phyloP scores from a whole-genome alignment of 2,329 filamentous ascomycete genomes.

The Didymella lethalis region DNA sequence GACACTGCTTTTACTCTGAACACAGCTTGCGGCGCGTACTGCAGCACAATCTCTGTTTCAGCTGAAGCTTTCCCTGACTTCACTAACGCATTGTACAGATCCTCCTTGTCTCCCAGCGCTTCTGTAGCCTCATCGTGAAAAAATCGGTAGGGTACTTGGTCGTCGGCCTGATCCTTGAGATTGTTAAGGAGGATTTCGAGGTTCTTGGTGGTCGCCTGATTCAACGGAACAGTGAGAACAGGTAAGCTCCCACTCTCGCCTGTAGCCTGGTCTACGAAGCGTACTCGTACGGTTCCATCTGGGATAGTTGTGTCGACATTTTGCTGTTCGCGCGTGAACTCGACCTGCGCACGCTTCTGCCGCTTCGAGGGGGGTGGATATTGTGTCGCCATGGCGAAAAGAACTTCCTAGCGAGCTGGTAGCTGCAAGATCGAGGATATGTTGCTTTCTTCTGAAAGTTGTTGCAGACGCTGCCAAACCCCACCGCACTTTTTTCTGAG shows the following conservation, averaged over 20 bases:
- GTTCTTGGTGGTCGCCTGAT: constrained; percentile 87
- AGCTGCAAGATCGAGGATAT: not conserved
- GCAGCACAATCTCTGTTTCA: constrained; percentile 68
- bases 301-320: constrained; percentile 72
- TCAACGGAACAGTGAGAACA: constrained; percentile 76
- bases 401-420: not conserved
- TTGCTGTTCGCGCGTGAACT: constrained; percentile 76
- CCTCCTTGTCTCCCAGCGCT: constrained; percentile 56
- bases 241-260: constrained; percentile 72
- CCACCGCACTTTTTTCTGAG: constrained; percentile 25
- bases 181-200: constrained; percentile 87
- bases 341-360: constrained; percentile 77
- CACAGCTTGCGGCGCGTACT: constrained; percentile 83
- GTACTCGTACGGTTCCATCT: constrained; percentile 80
- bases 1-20: constrained; percentile 94
- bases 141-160: constrained; percentile 72
- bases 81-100: constrained; percentile 53
- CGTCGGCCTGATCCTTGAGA: constrained; percentile 71
- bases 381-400: constrained; percentile 74
- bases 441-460: constrained; percentile 4
- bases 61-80: constrained; percentile 57
- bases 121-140: constrained; percentile 60
- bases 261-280: constrained; percentile 84
- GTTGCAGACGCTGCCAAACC: constrained; percentile 14
- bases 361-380: constrained; percentile 87